A percentile compares a stretch with the other conserved stretches of the same genome.
phyloP scores from a whole-genome alignment of 2,329 filamentous ascomycete genomes.

The Ophioceras dolichostomum region DNA sequence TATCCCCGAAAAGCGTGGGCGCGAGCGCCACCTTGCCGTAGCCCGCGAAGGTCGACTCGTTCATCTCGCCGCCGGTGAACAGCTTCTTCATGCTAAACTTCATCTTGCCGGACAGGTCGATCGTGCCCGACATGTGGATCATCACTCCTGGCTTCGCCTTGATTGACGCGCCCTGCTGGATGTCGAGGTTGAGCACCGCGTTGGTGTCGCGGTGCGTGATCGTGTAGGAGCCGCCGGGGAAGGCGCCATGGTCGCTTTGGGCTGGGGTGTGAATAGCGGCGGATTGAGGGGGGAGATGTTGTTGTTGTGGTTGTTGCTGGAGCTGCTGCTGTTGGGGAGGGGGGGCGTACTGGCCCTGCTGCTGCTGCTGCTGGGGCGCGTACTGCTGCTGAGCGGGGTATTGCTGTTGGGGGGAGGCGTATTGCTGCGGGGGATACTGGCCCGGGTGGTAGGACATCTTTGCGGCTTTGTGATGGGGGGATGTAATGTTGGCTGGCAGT shows the following conservation, averaged over 20 bases:
- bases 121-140: constrained; percentile 87
- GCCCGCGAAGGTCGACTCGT: constrained; percentile 69
- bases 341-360: constrained; percentile 16
- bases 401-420: constrained; percentile 10
- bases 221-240: constrained; percentile 90
- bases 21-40: constrained; percentile 84
- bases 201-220: constrained; percentile 90
- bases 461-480: no score
- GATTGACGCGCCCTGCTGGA: constrained; percentile 80
- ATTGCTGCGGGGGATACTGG: not conserved
- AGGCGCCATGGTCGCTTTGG: constrained; percentile 82
- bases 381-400: constrained; percentile 19
- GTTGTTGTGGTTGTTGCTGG: constrained; percentile 3
- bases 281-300: constrained; percentile 19
- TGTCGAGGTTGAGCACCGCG: constrained; percentile 75
- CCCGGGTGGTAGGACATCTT: constrained; percentile 2
- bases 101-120: constrained; percentile 70
- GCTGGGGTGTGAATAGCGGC: constrained; percentile 26
- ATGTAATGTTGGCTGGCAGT: no score
- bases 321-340: constrained; percentile 18
- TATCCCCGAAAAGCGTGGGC: constrained; percentile 69
- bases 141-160: constrained; percentile 76
- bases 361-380: constrained; percentile 16
- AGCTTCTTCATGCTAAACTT: constrained; percentile 90
- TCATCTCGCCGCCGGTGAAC: constrained; percentile 69